phyloP scores from a whole-genome alignment of 2,329 filamentous ascomycete species.

The Pleoardoris graminearum region DNA sequence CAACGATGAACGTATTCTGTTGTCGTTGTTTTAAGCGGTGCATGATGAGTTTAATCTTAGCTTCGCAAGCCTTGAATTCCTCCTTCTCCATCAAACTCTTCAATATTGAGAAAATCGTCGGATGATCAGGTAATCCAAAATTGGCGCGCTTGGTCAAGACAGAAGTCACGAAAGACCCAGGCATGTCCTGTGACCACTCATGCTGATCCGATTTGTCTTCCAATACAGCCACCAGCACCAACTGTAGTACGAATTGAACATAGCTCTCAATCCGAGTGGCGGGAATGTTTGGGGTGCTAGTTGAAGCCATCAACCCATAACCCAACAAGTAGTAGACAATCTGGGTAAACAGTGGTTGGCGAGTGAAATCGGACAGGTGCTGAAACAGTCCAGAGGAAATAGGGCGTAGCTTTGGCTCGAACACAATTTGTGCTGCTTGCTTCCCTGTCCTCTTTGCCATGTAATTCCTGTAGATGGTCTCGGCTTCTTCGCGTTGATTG shows the following conservation, averaged over 20 bases:
- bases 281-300: constrained; percentile 73
- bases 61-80: constrained; percentile 78
- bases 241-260: constrained; percentile 85
- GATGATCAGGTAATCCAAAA: constrained; percentile 32
- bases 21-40: constrained; percentile 83
- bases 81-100: constrained; percentile 64
- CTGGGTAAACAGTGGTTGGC: constrained; percentile 83
- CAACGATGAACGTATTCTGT: constrained; percentile 70
- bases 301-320: constrained; percentile 73
- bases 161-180: constrained; percentile 71
- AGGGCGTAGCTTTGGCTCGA: constrained; percentile 79
- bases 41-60: constrained; percentile 82
- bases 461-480: constrained; percentile 83
- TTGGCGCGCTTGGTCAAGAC: constrained; percentile 67
- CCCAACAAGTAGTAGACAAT: constrained; percentile 86
- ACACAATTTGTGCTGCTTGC: constrained; percentile 79
- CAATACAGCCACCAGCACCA: constrained; percentile 80
- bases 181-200: constrained; percentile 47
- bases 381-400: constrained; percentile 79
- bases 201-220: constrained; percentile 69
- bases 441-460: constrained; percentile 87
- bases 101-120: constrained; percentile 57
- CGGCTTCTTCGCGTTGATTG: constrained; percentile 94
- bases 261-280: constrained; percentile 86
- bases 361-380: constrained; percentile 76